Percentiles rank a stretch among this genome's conserved stretches.
These are phyloP conservation scores for Wickerhamiella galacta DNA, from an alignment of 805 yeast species.

Conservation along the genomic window DNA sequence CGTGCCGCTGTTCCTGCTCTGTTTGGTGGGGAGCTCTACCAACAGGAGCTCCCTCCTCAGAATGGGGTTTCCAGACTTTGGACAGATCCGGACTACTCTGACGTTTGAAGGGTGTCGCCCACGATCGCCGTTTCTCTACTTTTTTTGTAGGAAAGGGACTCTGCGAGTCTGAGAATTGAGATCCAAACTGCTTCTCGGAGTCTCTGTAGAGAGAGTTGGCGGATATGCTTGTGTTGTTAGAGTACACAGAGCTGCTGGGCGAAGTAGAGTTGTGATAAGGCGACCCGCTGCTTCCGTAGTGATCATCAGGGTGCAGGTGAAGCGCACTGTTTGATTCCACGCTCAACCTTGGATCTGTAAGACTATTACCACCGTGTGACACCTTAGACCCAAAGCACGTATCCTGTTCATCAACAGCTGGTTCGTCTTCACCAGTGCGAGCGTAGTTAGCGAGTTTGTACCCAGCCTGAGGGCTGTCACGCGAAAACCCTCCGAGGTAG, in stretches of 20 bases:
- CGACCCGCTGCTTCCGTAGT: too few species aligned
- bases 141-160: slow-evolving; percentile 1
- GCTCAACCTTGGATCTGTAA: too few species aligned
- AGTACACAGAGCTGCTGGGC: slow-evolving; percentile 14
- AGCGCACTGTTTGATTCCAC: too few species aligned
- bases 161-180: too few species aligned
- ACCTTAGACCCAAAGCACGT: too few species aligned
- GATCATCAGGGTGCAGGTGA: too few species aligned
- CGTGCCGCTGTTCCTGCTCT: too few species aligned
- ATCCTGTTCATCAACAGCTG: not conserved
- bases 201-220: slow-evolving; percentile 1
- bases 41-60: not conserved
- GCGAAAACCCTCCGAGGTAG: slow-evolving; percentile 29
- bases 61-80: slow-evolving; percentile 13
- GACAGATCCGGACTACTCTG: slow-evolving; percentile 21
- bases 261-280: slow-evolving; percentile 12
- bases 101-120: slow-evolving; percentile 30
- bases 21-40: too few species aligned
- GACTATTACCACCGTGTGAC: too few species aligned
- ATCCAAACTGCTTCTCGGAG: slow-evolving; percentile 1
- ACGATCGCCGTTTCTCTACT: slow-evolving; percentile 19
- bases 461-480: slow-evolving; percentile 17
- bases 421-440: slow-evolving; percentile 8
- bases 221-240: slow-evolving; percentile 11
- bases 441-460: slow-evolving; percentile 23